Evolutionary conservation across 176 grass and related monocot genomes (phyloP).

Genomic region (Phoenix roebelenii): DNA sequence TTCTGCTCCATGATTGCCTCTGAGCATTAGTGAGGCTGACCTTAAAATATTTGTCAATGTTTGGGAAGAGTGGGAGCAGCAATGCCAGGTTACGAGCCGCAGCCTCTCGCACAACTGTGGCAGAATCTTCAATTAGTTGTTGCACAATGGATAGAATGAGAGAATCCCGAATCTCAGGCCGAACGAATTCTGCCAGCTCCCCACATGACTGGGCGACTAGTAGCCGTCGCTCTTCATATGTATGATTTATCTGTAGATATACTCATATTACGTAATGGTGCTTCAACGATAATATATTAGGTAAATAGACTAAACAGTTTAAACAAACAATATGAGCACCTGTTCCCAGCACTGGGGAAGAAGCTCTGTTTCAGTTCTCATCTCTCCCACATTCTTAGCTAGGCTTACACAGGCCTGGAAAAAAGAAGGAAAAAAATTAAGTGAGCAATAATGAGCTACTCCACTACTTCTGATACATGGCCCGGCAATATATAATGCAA

Average conservation of each 20-base stretch:
- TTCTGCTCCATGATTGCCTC: constrained; percentile 33
- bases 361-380: constrained; percentile 96
- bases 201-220: constrained; percentile 95
- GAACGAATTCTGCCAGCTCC: constrained; percentile 82
- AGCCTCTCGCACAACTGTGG: constrained; percentile 84
- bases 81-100: constrained; percentile 82
- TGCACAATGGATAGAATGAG: constrained; percentile 98
- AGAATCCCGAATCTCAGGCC: constrained; percentile 85
- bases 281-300: neutral
- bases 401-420: constrained; percentile 75
- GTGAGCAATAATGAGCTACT: neutral
- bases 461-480: too few relatives aligned
- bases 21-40: constrained; percentile 51
- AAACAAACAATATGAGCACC: constrained; percentile 23
- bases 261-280: too few relatives aligned
- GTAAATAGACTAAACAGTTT: constrained; percentile 2
- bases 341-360: constrained; percentile 99
- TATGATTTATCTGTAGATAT: constrained; percentile 81
- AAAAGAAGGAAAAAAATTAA: constrained; percentile 6
- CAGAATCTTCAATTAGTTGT: constrained; percentile 91
- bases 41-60: constrained; percentile 92
- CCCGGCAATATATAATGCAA: too few relatives aligned
- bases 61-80: constrained; percentile 86
- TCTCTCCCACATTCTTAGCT: constrained; percentile 83
- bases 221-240: constrained; percentile 82